A percentile compares a stretch with the other conserved stretches of the same genome.
Evolutionary conservation across 768 basidiomycete species (phyloP).

Genomic region (Amanita pallidorosea): DNA sequence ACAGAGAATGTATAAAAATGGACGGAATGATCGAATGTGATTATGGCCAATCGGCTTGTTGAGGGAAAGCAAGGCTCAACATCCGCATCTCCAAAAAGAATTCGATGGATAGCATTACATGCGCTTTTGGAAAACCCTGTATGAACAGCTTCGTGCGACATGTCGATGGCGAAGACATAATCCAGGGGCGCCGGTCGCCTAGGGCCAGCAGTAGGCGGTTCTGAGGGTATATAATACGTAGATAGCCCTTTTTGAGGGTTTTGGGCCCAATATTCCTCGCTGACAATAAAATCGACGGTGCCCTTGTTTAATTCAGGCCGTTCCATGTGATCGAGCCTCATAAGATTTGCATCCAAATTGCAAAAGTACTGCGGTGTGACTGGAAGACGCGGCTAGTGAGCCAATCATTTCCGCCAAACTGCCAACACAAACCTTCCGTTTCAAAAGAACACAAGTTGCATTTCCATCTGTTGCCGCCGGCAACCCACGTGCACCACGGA

Average conservation of each 20-base stretch:
- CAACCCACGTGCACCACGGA: slow-evolving; percentile 81
- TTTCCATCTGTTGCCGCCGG: slow-evolving; percentile 78
- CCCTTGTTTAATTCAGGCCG: slow-evolving; percentile 86
- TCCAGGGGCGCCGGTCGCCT: slow-evolving; percentile 57
- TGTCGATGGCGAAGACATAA: slow-evolving; percentile 83
- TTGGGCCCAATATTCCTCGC: slow-evolving; percentile 78
- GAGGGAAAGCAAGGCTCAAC: slow-evolving; percentile 41
- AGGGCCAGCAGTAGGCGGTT: slow-evolving; percentile 32
- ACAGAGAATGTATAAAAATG: slow-evolving; percentile 90
- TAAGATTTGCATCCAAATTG: slow-evolving; percentile 65
- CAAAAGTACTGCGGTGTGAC: slow-evolving; percentile 79
- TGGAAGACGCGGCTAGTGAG: slow-evolving; percentile 16
- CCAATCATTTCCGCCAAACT: neutral
- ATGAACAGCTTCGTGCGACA: slow-evolving; percentile 54
- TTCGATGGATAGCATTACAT: slow-evolving; percentile 48
- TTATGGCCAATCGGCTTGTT: slow-evolving; percentile 54
- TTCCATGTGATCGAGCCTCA: slow-evolving; percentile 69
- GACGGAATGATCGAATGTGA: slow-evolving; percentile 72
- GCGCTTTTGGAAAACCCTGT: slow-evolving; percentile 63
- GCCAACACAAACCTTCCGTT: slow-evolving; percentile 62
- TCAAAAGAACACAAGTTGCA: slow-evolving; percentile 86
- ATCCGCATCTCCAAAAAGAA: slow-evolving; percentile 53
- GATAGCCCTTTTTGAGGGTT: slow-evolving; percentile 46
- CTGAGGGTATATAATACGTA: slow-evolving; percentile 41
- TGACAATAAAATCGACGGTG: slow-evolving; percentile 83